Conservation (phyloP, 1,284 basidiomycete species). For the Pascua sp. region DNA sequence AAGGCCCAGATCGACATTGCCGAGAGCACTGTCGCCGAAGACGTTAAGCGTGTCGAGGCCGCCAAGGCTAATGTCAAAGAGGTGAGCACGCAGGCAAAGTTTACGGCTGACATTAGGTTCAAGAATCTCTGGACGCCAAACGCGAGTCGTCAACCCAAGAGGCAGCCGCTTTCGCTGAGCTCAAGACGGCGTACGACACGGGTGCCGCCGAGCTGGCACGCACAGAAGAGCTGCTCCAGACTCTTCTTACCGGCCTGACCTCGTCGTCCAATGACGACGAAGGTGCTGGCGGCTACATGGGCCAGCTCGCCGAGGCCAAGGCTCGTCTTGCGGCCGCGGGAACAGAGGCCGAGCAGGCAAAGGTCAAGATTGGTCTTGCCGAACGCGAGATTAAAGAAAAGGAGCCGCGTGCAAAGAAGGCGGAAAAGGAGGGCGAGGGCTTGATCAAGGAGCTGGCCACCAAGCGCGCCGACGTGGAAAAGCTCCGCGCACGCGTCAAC, state of each 20-base stretch:
- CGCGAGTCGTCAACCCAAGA: constrained; percentile 58
- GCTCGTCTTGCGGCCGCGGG: constrained; percentile 69
- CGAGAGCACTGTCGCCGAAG: constrained; percentile 71
- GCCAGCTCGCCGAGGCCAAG: constrained; percentile 87
- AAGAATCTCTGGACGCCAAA: constrained; percentile 59
- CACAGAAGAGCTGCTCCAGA: constrained; percentile 91
- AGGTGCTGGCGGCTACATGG: constrained; percentile 87
- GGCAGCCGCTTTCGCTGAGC: constrained; percentile 41
- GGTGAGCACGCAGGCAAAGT: constrained; percentile 50
- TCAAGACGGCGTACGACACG: constrained; percentile 62
- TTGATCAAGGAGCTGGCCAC: constrained; percentile 62
- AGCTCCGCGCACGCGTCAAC: constrained; percentile 57
- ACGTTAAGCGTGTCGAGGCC: constrained; percentile 62
- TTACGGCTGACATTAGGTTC: constrained; percentile 53
- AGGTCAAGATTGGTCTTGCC: constrained; percentile 71
- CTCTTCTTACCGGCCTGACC: constrained; percentile 85
- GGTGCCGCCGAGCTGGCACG: constrained; percentile 66
- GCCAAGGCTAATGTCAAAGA: constrained; percentile 61
- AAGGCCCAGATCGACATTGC: constrained; percentile 84
- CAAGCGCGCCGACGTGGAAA: constrained; percentile 63
- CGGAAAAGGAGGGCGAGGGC: constrained; percentile 78
- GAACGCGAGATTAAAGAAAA: constrained; percentile 77
- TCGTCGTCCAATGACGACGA: constrained; percentile 56
- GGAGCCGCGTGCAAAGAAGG: constrained; percentile 75
- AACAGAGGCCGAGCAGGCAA: constrained; percentile 82